Percentiles rank a stretch among this genome's conserved stretches.
Conservation (phyloP, 768 basidiomycete genomes). For the Artomyces pyxidatus region DNA sequence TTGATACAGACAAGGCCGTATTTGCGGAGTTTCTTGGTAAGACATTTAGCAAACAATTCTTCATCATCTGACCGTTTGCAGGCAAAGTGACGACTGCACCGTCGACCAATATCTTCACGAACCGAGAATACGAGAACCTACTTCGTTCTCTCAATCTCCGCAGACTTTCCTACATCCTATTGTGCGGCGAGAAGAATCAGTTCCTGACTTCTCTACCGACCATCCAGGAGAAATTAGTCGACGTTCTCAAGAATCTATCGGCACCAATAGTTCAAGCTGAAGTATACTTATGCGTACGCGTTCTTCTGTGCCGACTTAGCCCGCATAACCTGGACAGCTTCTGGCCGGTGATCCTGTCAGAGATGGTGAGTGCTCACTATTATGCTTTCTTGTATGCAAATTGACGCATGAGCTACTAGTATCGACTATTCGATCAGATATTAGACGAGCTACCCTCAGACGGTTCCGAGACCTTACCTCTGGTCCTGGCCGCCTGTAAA, state of each 20-base stretch:
- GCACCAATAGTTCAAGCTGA: conserved; percentile 87
- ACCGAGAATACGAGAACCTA: conserved; percentile 89
- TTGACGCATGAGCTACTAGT: too few species aligned
- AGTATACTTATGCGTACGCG: conserved; percentile 89
- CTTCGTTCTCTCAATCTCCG: conserved; percentile 80
- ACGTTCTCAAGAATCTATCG: conserved; percentile 72
- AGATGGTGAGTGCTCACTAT: conserved; percentile 58
- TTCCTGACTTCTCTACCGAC: conserved; percentile 84
- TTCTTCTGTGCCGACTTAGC: conserved; percentile 83
- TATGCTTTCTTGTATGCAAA: too few species aligned
- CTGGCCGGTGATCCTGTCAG: conserved; percentile 93
- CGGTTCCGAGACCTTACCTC: conserved; percentile 75
- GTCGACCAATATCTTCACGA: conserved; percentile 94
- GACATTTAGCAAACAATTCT: conserved; percentile 19
- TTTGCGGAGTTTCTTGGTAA: conserved; percentile 78
- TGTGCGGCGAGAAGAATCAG: conserved; percentile 84
- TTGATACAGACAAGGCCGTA: conserved; percentile 81
- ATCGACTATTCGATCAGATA: conserved; percentile 82
- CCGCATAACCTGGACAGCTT: conserved; percentile 90
- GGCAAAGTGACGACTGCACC: conserved; percentile 79
- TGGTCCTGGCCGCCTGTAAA: conserved; percentile 87
- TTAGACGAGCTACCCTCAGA: conserved; percentile 66
- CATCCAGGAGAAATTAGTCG: conserved; percentile 96
- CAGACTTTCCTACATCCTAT: conserved; percentile 79
- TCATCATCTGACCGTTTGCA: conserved; percentile 20